Conservation (phyloP, 768 basidiomycete species). For the Leccinellum rugosiceps region DNA sequence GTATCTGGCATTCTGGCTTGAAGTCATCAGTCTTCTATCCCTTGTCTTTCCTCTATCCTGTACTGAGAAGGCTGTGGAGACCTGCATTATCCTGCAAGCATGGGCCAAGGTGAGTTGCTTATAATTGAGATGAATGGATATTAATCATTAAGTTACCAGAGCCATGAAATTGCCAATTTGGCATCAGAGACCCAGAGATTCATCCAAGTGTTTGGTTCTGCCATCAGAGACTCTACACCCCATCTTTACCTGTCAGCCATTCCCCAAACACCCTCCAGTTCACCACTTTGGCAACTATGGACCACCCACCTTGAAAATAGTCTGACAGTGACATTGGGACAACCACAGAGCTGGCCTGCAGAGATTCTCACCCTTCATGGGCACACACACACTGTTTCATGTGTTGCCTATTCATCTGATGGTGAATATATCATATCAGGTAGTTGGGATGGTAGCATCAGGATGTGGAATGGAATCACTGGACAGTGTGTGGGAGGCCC, state of each 20-base stretch:
- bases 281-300: not conserved
- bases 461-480: no score
- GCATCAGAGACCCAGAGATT: not conserved
- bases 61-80: not conserved
- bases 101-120: not conserved
- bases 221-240: not conserved
- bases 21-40: not conserved
- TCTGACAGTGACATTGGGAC: not conserved
- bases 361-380: not conserved
- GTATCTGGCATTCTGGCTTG: not conserved
- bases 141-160: not conserved
- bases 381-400: not conserved
- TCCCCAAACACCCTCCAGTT: not conserved
- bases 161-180: not conserved
- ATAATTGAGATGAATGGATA: not conserved
- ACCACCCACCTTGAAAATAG: not conserved
- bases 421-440: not conserved
- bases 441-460: no score
- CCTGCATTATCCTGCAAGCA: not conserved
- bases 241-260: not conserved
- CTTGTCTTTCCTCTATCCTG: not conserved
- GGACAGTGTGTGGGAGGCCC: no score
- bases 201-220: not conserved
- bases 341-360: not conserved
- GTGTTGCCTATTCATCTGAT: not conserved